Conservation (phyloP, 1,139 yeast species). For the Pichia sp. region DNA sequence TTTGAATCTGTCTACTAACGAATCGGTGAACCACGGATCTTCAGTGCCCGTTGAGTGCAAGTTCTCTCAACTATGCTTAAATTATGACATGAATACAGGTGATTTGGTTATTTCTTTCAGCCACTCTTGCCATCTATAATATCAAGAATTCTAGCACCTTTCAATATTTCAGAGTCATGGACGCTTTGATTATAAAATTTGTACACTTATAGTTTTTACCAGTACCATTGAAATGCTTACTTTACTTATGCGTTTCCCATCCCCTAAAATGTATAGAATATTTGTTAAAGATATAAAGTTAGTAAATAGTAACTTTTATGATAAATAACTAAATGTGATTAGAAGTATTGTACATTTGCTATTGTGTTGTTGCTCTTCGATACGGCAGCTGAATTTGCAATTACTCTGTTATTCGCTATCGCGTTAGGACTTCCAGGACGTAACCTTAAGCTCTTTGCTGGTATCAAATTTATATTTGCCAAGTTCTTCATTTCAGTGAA, state of each 20-base stretch:
- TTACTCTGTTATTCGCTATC: conserved; percentile 28
- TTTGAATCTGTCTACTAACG: conserved; percentile 19
- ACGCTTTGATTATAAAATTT: background rate
- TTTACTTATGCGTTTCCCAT: conserved; percentile 8
- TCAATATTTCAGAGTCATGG: background rate
- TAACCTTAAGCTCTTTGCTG: conserved; percentile 27
- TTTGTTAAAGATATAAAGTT: background rate
- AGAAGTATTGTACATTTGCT: background rate
- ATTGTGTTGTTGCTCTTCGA: background rate
- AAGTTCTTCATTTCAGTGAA: conserved; percentile 37
- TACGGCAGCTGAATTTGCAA: background rate
- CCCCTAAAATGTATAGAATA: background rate
- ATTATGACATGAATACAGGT: conserved; percentile 27
- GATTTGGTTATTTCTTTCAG: conserved; percentile 28
- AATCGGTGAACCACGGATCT: conserved; percentile 7
- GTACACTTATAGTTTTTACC: conserved; percentile 1
- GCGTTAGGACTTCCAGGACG: conserved; percentile 30
- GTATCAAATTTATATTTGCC: conserved; percentile 38
- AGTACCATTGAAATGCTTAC: background rate
- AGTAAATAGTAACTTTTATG: background rate
- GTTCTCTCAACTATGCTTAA: conserved; percentile 28
- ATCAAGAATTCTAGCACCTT: background rate
- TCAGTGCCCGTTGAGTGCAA: conserved; percentile 21
- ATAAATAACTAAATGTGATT: background rate
- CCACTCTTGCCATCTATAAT: conserved; percentile 26